Evolutionary conservation across 108 stramenopile species (phyloP).

Genomic region (Nitzschia sp.): DNA sequence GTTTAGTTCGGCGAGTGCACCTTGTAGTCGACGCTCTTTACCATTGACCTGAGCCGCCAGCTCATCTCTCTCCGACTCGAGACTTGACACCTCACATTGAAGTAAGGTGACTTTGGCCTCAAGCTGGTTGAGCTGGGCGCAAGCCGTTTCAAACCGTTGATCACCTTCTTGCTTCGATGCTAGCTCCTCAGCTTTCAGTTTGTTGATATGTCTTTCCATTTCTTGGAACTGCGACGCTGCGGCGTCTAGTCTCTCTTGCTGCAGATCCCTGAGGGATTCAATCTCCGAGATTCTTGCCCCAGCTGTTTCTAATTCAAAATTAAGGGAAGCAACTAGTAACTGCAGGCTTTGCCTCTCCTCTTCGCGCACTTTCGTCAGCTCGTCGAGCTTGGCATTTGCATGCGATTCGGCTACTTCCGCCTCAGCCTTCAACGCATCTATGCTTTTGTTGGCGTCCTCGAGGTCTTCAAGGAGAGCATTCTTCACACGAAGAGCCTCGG

Average conservation of each 20-base stretch:
- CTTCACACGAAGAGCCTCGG: not conserved
- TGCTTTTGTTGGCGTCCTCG: not conserved
- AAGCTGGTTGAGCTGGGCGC: slow-evolving; percentile 3
- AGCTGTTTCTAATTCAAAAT: not conserved
- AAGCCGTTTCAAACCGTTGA: not conserved
- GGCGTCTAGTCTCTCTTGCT: not conserved
- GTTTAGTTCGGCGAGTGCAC: not conserved
- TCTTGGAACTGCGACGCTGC: not conserved
- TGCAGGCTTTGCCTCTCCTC: too few relatives aligned
- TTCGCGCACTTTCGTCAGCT: not conserved
- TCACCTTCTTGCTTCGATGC: not conserved
- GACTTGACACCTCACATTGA: not conserved
- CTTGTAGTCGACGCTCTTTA: not conserved
- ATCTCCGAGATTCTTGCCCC: not conserved
- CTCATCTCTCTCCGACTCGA: not conserved
- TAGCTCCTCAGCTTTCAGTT: not conserved
- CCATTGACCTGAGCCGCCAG: not conserved
- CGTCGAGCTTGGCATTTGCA: not conserved
- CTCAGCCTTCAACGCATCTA: not conserved
- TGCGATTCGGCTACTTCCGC: not conserved
- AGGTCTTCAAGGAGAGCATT: not conserved
- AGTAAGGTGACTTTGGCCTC: not conserved
- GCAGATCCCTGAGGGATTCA: not conserved
- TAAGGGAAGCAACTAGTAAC: too few relatives aligned
- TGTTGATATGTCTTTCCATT: not conserved